Evolutionary conservation across 1,139 yeast genomes (phyloP).

Genomic region (Hansenula sp.): DNA sequence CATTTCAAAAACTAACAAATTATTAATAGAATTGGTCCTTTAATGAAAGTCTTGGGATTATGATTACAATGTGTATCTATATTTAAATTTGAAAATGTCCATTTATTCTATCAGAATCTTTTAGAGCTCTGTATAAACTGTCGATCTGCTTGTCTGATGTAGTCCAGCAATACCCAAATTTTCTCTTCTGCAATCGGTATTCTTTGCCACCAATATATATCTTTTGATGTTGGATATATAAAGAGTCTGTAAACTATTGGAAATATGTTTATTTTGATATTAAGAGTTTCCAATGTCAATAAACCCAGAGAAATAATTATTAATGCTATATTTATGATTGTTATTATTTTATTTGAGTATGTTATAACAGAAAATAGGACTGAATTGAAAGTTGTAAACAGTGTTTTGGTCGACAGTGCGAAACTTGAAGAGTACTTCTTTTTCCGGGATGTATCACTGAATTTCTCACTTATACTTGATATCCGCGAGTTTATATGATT

Average conservation of each 20-base stretch:
- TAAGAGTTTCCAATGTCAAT: neutral
- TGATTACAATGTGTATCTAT: neutral
- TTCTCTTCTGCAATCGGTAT: neutral
- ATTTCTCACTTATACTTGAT: neutral
- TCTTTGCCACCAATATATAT: slow-evolving; percentile 4
- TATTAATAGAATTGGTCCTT: neutral
- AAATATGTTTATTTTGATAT: too few species aligned
- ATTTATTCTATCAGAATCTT: neutral
- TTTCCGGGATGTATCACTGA: neutral
- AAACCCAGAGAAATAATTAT: too few species aligned
- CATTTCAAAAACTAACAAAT: neutral
- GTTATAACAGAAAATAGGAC: too few species aligned
- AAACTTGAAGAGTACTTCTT: neutral
- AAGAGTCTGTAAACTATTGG: neutral
- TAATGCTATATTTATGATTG: too few species aligned
- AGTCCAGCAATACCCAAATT: slow-evolving; percentile 4
- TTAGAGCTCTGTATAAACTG: neutral
- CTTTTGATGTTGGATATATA: neutral
- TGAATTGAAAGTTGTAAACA: too few species aligned
- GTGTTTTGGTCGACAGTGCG: too few species aligned
- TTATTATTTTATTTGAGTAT: too few species aligned
- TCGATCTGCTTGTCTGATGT: neutral
- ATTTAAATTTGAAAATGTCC: too few species aligned
- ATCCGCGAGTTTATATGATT: neutral
- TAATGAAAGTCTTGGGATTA: slow-evolving; percentile 1